These are phyloP conservation scores for Achaetomium macrosporum DNA, from an alignment of 2,329 filamentous ascomycete genomes.

Conservation along the genomic window DNA sequence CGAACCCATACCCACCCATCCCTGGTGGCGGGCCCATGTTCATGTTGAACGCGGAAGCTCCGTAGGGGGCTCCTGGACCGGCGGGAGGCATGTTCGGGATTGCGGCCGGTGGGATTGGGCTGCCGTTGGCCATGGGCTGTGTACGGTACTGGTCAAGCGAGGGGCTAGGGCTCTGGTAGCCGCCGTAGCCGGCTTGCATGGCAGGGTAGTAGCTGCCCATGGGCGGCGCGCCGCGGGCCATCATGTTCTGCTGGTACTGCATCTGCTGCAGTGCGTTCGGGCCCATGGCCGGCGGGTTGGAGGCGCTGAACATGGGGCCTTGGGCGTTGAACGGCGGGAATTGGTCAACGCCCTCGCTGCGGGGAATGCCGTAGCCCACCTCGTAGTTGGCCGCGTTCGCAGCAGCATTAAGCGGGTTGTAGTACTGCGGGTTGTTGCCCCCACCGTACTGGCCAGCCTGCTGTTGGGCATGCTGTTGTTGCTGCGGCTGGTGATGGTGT, in stretches of 20 bases:
- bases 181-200: conserved; percentile 50
- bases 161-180: conserved; percentile 44
- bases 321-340: conserved; percentile 49
- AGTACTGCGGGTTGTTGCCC: conserved; percentile 41
- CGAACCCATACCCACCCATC: conserved; percentile 30
- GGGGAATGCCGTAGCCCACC: conserved; percentile 44
- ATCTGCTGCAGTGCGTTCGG: conserved; percentile 49
- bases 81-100: no score
- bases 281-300: conserved; percentile 41
- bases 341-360: conserved; percentile 48
- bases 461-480: conserved; percentile 22
- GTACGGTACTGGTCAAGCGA: conserved; percentile 50
- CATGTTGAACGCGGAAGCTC: conserved; percentile 34
- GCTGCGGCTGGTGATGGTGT: conserved; percentile 24
- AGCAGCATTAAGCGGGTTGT: conserved; percentile 44
- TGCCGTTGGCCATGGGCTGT: conserved; percentile 45
- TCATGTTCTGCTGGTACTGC: conserved; percentile 55
- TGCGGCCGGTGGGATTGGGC: conserved; percentile 43
- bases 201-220: conserved; percentile 53
- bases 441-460: conserved; percentile 22
- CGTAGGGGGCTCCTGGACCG: conserved; percentile 24
- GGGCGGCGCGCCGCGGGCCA: conserved; percentile 47
- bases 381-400: conserved; percentile 43
- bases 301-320: conserved; percentile 45
- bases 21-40: conserved; percentile 31